Evolutionary conservation across 139 green algal species (phyloP), one percentile per base, ranked within the genome.

Genomic region (Gonium pectorale): DNA sequence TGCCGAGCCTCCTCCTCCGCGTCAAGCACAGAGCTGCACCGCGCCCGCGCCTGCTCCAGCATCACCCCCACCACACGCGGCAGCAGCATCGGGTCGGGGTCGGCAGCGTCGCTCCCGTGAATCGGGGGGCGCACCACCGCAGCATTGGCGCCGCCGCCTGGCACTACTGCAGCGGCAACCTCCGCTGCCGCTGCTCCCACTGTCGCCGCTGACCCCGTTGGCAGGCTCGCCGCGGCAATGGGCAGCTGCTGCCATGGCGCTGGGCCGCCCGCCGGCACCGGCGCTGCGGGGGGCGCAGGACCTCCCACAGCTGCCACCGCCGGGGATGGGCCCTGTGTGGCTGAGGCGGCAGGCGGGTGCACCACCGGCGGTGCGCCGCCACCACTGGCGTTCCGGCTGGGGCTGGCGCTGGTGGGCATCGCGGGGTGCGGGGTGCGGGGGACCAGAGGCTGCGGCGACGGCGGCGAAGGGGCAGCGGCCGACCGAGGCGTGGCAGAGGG

Each of bases 231-330:
- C 29, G 74, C 35, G 67, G 81, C 60, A 43, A 90, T 64, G 21
- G 60, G 67, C 21, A 64, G n/a, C 27, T 63, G 43, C 62, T 83
- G 74, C 73, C 54, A 70, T n/a, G n/a, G n/a, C n/a, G 51, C 11
- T 19, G 5, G 56, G 17, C 29, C 26, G 54, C 26, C n/a, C n/a
- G 24, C 2, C 37, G 54, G 2, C 87, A 46, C 59, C 89, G 72
- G 66, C 88, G 56, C 83, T 92, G 90, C 83, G 80, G 51, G 15
- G 46, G n/a, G 37, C 38, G n/a, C 46, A 54, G 46, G 13, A 15
- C 46, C 46, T 24, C 13, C 46, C 11, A 15, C 63, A 22, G 74
- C 0, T 27, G 74, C n/a, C 41, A n/a, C 54, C 54, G 40, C 54
- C 0, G 73, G 31, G 41, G 43, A 2, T 24, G 63, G 11, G 11